Evolutionary conservation across 495 filamentous ascomycete species (phyloP), one percentile per base, ranked within the genome.

Genomic region (Xylaria grammica): DNA sequence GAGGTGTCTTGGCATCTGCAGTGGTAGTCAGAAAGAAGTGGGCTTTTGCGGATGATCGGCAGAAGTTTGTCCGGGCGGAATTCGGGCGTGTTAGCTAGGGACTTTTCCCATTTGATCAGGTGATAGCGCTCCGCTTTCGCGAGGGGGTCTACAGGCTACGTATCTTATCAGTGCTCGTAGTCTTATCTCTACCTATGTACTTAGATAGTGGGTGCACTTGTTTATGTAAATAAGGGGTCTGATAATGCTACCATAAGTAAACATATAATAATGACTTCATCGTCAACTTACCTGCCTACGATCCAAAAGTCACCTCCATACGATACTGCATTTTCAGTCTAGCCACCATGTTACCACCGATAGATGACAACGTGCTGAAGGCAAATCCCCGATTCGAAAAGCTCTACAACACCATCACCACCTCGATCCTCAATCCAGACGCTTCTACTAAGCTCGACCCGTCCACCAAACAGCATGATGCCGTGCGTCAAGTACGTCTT

Each of bases 341-440:
- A 5, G 5, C 24, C 49, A 81, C 62, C 36, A 91, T 91, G 89
- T 76, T 91, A 3, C 87, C 88, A 0, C 87, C 86, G 7, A 81
- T 90, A 54, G 87, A 91, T 32, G 81, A 85, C 27, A 71, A 79
- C 0, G 80, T 91, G 50, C 76, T 91, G 1, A 77, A 85, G 53
- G 79, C 78, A 29, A 91, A 90, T 61, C 87, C 87, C 24, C 79
- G 87, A 49, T 91, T 91, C 65, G 85, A 87, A 55, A 79, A 76
- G 29, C 78, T 91, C 0, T 87, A 90, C 70, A 81, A 84, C 19
- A 84, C 82, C 19, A 68, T 91, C 7, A 87, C 87, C 0, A 82
- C 77, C 1, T 81, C 75, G 0, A 70, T 89, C 8, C 77, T 91
- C 26, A 87, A 88, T 61, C 74, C 82, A 0, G 83, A 89, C 80